phyloP scores from a whole-genome alignment of 768 basidiomycete genomes.

The Macrolepiota dolichaula region DNA sequence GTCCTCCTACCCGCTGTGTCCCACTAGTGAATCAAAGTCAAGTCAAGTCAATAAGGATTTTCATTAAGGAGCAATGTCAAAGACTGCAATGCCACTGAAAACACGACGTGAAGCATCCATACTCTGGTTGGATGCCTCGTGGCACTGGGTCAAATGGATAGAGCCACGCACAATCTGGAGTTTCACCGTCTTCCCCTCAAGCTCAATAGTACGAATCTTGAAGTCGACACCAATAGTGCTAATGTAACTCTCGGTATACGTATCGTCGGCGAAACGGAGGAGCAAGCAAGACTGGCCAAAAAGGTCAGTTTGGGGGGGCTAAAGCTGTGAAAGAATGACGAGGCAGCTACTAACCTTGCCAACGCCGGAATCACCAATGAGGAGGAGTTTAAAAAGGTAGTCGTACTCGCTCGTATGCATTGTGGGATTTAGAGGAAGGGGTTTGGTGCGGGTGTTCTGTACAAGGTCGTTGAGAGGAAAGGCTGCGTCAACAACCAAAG shows the following conservation, averaged over 20 bases:
- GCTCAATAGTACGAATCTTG: conserved; percentile 98
- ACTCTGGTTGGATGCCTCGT: conserved; percentile 1
- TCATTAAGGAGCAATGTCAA: not conserved
- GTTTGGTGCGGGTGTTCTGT: conserved; percentile 27
- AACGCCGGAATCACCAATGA: conserved; percentile 95
- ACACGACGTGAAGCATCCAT: not conserved
- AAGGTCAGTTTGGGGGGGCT: conserved; percentile 24
- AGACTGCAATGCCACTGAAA: not conserved
- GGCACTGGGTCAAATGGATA: conserved; percentile 5
- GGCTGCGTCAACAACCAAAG: conserved; percentile 36
- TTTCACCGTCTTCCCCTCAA: conserved; percentile 98
- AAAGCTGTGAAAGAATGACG: conserved; percentile 20
- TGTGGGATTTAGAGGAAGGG: conserved; percentile 25
- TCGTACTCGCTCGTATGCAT: conserved; percentile 96
- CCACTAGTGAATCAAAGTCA: conserved; percentile 57
- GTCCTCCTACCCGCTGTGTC: conserved; percentile 81
- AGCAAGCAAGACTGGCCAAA: conserved; percentile 77
- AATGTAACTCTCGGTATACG: conserved; percentile 97
- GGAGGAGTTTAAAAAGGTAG: conserved; percentile 93
- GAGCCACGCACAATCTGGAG: conserved; percentile 90
- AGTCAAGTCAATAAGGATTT: not conserved
- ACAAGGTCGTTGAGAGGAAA: conserved; percentile 27
- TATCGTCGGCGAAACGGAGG: conserved; percentile 92
- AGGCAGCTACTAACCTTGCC: conserved; percentile 62
- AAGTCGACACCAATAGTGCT: conserved; percentile 98